Conservation (phyloP, 2,329 filamentous ascomycete species). For the Teratosphaeria nubilosa region DNA sequence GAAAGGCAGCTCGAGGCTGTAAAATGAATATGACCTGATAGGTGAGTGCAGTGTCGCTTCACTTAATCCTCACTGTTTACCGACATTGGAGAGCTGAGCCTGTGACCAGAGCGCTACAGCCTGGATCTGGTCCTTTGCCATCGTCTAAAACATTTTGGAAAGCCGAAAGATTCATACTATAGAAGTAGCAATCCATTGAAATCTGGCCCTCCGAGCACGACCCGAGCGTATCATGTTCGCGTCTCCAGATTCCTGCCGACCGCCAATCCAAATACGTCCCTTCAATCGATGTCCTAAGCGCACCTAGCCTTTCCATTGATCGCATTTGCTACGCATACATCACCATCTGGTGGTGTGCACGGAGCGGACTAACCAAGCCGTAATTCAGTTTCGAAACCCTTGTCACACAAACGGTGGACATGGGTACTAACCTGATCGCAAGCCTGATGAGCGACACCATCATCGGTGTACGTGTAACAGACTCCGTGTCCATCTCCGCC, state of each 20-base stretch:
- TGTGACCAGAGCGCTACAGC: neutral
- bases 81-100: neutral
- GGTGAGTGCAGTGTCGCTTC: neutral
- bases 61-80: neutral
- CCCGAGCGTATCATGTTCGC: neutral
- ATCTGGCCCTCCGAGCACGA: neutral
- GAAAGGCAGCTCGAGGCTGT: conserved; percentile 35
- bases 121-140: too few species aligned
- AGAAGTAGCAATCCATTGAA: neutral
- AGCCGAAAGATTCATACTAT: neutral
- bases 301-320: too few species aligned
- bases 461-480: neutral
- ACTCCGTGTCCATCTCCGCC: neutral
- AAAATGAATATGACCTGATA: neutral
- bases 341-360: too few species aligned
- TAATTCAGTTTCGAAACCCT: neutral
- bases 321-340: too few species aligned
- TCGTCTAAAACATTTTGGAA: too few species aligned
- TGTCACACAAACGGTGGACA: neutral
- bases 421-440: neutral
- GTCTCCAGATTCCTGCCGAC: neutral
- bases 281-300: too few species aligned
- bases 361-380: neutral
- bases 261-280: too few species aligned
- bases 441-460: neutral